Evolutionary conservation across 2,329 filamentous ascomycete genomes (phyloP).

Genomic region (Penicillium digitatum): DNA sequence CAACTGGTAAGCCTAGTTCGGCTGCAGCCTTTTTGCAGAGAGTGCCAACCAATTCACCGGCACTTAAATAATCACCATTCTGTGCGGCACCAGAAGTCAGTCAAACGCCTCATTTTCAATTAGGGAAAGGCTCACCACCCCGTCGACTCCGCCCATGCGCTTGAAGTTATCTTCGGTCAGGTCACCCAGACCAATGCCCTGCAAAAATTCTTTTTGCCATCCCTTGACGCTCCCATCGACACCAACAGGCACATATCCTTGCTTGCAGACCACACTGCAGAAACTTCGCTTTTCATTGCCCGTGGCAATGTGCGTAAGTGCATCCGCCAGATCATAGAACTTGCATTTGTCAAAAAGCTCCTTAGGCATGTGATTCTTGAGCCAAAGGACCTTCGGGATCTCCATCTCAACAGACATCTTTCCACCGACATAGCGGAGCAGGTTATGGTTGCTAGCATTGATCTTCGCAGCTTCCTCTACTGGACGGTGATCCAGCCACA

Average conservation of each 20-base stretch:
- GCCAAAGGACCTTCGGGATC: slow-evolving; percentile 95
- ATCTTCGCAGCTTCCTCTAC: slow-evolving; percentile 88
- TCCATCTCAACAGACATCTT: slow-evolving; percentile 99
- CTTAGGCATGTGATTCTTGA: slow-evolving; percentile 96
- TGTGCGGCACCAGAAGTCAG: slow-evolving; percentile 39
- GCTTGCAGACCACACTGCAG: slow-evolving; percentile 95
- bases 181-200: slow-evolving; percentile 79
- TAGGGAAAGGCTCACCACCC: slow-evolving; percentile 70
- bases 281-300: slow-evolving; percentile 88
- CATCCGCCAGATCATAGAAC: slow-evolving; percentile 93
- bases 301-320: slow-evolving; percentile 88
- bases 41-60: slow-evolving; percentile 82
- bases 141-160: slow-evolving; percentile 89
- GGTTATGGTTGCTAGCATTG: slow-evolving; percentile 85
- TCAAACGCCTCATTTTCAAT: slow-evolving; percentile 4
- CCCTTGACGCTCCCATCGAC: slow-evolving; percentile 96
- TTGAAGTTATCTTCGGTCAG: slow-evolving; percentile 82
- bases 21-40: slow-evolving; percentile 77
- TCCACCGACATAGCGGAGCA: slow-evolving; percentile 92
- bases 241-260: slow-evolving; percentile 93
- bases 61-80: slow-evolving; percentile 89
- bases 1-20: slow-evolving; percentile 78
- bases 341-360: slow-evolving; percentile 90
- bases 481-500: slow-evolving; percentile 95
- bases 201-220: slow-evolving; percentile 94